A percentile compares a stretch with the other conserved stretches of the same genome.
Conservation (phyloP, 2,329 filamentous ascomycete species). For the Chaetomiaceae sp. region DNA sequence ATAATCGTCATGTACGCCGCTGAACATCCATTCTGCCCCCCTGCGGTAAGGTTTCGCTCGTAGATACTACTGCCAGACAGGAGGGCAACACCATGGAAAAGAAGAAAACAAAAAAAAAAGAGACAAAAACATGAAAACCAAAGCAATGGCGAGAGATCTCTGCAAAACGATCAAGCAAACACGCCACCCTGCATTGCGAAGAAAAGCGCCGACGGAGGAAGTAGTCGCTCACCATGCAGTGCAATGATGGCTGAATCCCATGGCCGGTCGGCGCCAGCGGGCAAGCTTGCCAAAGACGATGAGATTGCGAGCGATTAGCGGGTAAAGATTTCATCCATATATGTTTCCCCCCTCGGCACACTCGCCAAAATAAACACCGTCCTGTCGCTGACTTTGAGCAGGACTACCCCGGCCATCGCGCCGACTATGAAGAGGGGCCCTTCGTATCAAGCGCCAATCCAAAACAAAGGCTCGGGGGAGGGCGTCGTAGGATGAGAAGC, state of each 20-base stretch:
- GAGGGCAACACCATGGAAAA: too few relatives aligned
- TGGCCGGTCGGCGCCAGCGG: neutral
- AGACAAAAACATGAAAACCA: neutral
- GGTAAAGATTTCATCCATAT: neutral
- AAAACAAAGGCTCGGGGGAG: slow-evolving; percentile 7
- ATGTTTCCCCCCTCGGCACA: neutral
- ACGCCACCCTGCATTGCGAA: too few relatives aligned
- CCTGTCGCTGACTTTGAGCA: neutral
- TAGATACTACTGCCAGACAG: slow-evolving; percentile 20
- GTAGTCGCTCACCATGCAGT: too few relatives aligned
- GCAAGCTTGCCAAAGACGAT: neutral
- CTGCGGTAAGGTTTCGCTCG: neutral
- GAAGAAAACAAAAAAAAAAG: slow-evolving; percentile 12
- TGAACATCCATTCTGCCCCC: neutral
- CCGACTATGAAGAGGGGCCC: slow-evolving; percentile 5
- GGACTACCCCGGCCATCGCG: neutral
- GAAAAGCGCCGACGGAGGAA: too few relatives aligned
- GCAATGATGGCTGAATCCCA: too few relatives aligned
- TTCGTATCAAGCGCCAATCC: slow-evolving; percentile 7
- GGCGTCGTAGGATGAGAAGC: slow-evolving; percentile 1
- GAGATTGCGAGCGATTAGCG: slow-evolving; percentile 1
- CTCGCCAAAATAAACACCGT: neutral
- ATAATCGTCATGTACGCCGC: slow-evolving; percentile 14
- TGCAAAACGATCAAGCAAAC: too few relatives aligned
- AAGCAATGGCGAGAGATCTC: too few relatives aligned